Conservation (phyloP, 345 rosid genomes). For the Melaleuca alternifolia region DNA sequence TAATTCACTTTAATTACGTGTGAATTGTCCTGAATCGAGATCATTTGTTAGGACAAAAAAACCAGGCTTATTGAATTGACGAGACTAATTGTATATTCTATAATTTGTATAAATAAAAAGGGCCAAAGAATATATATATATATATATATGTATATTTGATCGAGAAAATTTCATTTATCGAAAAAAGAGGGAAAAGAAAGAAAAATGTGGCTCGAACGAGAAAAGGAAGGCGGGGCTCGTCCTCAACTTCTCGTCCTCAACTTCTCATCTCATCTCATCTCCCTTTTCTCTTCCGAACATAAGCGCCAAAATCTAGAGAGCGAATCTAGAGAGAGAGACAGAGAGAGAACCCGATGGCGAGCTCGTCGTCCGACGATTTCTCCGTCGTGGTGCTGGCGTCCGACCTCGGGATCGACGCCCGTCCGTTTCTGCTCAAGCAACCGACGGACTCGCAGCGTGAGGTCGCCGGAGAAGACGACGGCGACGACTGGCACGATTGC, state of each 20-base stretch:
- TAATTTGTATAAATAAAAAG: too few species aligned
- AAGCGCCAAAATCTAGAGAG: background rate
- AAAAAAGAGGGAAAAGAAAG: background rate
- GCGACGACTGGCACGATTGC: constrained; percentile 86
- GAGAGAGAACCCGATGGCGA: background rate
- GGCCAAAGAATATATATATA: too few species aligned
- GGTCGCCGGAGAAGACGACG: constrained; percentile 7
- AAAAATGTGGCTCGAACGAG: too few species aligned
- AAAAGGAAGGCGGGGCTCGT: background rate
- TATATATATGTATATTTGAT: too few species aligned
- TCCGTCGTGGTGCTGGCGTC: constrained; percentile 24
- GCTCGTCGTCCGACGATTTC: constrained; percentile 17
- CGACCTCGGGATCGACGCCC: constrained; percentile 77
- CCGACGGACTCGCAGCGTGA: background rate
- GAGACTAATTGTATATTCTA: background rate
- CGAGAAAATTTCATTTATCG: too few species aligned
- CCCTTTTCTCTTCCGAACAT: background rate
- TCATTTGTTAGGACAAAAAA: background rate
- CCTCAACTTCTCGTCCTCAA: background rate
- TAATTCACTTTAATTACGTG: background rate
- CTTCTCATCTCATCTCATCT: background rate
- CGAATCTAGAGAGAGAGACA: background rate
- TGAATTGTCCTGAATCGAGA: background rate
- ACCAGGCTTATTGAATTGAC: background rate
- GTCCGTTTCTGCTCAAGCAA: constrained; percentile 40